Percentiles rank a stretch among this genome's conserved stretches.
Conservation (phyloP, 2,329 filamentous ascomycete species). For the Cadophora sp. region DNA sequence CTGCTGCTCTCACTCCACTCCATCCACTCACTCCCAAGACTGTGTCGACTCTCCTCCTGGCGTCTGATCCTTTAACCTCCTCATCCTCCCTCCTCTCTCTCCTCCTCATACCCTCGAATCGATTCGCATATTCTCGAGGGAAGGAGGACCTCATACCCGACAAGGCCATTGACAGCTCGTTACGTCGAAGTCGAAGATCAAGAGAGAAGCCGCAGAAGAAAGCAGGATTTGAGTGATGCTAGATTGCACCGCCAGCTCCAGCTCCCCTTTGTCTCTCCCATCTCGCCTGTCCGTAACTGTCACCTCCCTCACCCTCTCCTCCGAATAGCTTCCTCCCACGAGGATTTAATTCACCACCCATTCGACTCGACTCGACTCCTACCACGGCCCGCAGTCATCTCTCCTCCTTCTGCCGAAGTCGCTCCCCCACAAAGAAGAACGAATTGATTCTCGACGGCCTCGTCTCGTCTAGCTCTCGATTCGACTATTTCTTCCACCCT, state of each 20-base stretch:
- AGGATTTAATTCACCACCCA: conserved; percentile 30
- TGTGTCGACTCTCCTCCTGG: conserved; percentile 6
- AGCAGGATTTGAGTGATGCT: conserved; percentile 27
- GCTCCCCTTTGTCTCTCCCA: conserved; percentile 19
- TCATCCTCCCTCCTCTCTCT: conserved; percentile 26
- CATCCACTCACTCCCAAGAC: background rate
- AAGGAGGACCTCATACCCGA: conserved; percentile 29
- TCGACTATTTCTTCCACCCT: conserved; percentile 8
- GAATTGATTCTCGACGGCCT: conserved; percentile 9
- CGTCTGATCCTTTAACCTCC: conserved; percentile 27
- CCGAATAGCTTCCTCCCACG: conserved; percentile 24
- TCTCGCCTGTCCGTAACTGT: conserved; percentile 41
- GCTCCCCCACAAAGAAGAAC: background rate
- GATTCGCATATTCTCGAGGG: conserved; percentile 28
- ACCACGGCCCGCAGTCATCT: conserved; percentile 12
- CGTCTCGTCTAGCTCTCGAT: conserved; percentile 8
- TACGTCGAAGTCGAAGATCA: conserved; percentile 31
- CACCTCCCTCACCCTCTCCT: conserved; percentile 24
- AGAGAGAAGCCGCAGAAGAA: conserved; percentile 2
- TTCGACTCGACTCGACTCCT: conserved; percentile 15
- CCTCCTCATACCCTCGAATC: conserved; percentile 32
- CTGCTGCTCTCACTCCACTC: conserved; percentile 15
- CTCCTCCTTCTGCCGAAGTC: conserved; percentile 14
- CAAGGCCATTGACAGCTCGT: conserved; percentile 37
- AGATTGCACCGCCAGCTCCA: conserved; percentile 30